Evolutionary conservation across 2,329 filamentous ascomycete genomes (phyloP).

Genomic region (Diplodia intermedia): DNA sequence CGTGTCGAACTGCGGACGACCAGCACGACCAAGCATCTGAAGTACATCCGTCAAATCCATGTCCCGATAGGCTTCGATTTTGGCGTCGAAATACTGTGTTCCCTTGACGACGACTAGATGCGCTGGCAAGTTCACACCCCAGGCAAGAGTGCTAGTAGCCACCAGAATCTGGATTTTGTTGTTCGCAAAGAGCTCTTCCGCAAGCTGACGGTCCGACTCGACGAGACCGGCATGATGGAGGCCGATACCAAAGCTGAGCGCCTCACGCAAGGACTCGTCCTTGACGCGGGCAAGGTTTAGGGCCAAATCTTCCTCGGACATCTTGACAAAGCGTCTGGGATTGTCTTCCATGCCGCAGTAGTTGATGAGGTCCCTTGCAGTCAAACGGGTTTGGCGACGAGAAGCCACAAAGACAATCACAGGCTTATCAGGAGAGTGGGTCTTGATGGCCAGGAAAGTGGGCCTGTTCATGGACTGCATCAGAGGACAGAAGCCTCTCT

Average conservation of each 20-base stretch:
- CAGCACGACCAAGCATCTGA: slow-evolving; percentile 96
- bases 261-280: slow-evolving; percentile 89
- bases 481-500: slow-evolving; percentile 91
- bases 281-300: slow-evolving; percentile 88
- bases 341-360: slow-evolving; percentile 99
- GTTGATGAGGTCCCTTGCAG: slow-evolving; percentile 95
- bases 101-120: slow-evolving; percentile 98
- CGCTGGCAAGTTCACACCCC: slow-evolving; percentile 97
- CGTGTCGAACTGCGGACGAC: slow-evolving; percentile 93
- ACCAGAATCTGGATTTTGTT: slow-evolving; percentile 98
- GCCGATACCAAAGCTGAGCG: slow-evolving; percentile 96
- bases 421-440: slow-evolving; percentile 92
- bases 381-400: slow-evolving; percentile 89
- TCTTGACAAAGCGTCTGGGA: slow-evolving; percentile 86
- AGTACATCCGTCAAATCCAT: slow-evolving; percentile 99
- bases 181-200: slow-evolving; percentile 93
- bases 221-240: slow-evolving; percentile 96
- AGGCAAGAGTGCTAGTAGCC: slow-evolving; percentile 93
- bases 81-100: slow-evolving; percentile 97
- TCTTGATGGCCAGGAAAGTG: slow-evolving; percentile 95
- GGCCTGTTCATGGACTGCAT: slow-evolving; percentile 99
- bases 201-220: slow-evolving; percentile 87
- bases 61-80: slow-evolving; percentile 96
- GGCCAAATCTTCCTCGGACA: slow-evolving; percentile 93
- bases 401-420: slow-evolving; percentile 99